phyloP scores from a whole-genome alignment of 1,284 basidiomycete genomes.

The Ustilago sp. region DNA sequence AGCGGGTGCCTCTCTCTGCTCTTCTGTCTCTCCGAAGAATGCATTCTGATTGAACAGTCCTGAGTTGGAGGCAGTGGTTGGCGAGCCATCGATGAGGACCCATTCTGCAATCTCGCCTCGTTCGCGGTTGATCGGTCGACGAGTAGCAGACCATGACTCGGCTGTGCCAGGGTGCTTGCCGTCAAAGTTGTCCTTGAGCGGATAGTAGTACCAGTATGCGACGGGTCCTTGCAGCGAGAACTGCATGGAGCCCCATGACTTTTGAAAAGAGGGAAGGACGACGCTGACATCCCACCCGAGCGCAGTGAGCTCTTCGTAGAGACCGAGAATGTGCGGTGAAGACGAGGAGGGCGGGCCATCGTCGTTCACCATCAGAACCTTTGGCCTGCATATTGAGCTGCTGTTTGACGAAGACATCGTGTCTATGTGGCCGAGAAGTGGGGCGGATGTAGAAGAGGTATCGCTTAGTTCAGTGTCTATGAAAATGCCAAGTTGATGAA shows the following conservation, averaged over 20 bases:
- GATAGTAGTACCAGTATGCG: constrained; percentile 69
- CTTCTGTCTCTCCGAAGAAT: constrained; percentile 39
- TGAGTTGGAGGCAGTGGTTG: constrained; percentile 65
- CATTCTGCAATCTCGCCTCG: constrained; percentile 65
- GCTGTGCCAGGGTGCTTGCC: constrained; percentile 50
- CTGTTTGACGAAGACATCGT: constrained; percentile 6
- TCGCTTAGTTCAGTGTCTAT: constrained; percentile 35
- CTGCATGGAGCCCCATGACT: constrained; percentile 65
- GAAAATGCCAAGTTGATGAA: constrained; percentile 11
- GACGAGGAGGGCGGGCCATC: constrained; percentile 64
- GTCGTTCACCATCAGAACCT: constrained; percentile 66
- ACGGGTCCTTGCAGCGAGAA: constrained; percentile 53
- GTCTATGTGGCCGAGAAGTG: neutral
- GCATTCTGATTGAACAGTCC: constrained; percentile 61
- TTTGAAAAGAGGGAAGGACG: constrained; percentile 63
- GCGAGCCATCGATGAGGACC: constrained; percentile 66
- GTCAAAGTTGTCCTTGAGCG: constrained; percentile 53
- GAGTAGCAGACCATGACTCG: constrained; percentile 59
- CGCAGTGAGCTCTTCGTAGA: constrained; percentile 53
- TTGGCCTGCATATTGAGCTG: constrained; percentile 13
- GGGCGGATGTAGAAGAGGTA: constrained; percentile 4
- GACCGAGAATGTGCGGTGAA: constrained; percentile 64
- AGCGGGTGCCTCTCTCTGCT: constrained; percentile 21
- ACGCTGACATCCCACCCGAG: constrained; percentile 66
- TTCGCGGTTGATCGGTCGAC: constrained; percentile 49